Evolutionary conservation across 1,284 basidiomycete species (phyloP), one percentile per base, ranked within the genome.

Genomic region (Irpex sp.): DNA sequence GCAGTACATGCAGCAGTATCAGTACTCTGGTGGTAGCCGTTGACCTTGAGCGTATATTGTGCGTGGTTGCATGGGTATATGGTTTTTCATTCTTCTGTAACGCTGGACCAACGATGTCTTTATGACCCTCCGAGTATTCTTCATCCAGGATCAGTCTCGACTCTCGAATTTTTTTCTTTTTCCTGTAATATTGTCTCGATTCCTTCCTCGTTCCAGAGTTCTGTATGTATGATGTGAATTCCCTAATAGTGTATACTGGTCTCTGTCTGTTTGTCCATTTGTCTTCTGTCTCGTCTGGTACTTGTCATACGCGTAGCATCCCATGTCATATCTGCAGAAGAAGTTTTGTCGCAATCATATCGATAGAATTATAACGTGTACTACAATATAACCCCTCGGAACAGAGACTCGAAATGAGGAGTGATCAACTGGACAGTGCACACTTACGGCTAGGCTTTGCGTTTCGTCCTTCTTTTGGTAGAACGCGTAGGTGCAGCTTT

Each of bases 1-100:
- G 67, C 72, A 59, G 67, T 69, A 23, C 69, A 73, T 60, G 53
- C 67, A 67, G 58, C 72, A 69, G 58, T 72, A 71, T 60, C 55
- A 70, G 62, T 69, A 67, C 61, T 52, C 60, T 21, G 37, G 61
- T 4, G 63, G 63, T 28, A 42, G 39, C 19, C 64, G 62, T n/a
- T 67, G 58, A 64, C 42, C 16, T 5, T 35, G 52, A 33, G 28
- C 7, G 7, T 28, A 28, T 4, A 2, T 28, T 33, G 28, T 6
- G 28, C 7, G 28, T 33, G 28, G 28, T 33, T 7, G 7, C 28
- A 33, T 7, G 7, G 28, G 28, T 33, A 33, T 33, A 33, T 33
- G 28, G 28, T 33, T 45, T n/a, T 45, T 45, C 2, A 1, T 45
- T 2, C 2, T 2, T 45, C 39, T 12, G 12, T 45, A 14, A 45